Conservation (phyloP, 2,329 filamentous ascomycete species). For the Diaporthe sp. region DNA sequence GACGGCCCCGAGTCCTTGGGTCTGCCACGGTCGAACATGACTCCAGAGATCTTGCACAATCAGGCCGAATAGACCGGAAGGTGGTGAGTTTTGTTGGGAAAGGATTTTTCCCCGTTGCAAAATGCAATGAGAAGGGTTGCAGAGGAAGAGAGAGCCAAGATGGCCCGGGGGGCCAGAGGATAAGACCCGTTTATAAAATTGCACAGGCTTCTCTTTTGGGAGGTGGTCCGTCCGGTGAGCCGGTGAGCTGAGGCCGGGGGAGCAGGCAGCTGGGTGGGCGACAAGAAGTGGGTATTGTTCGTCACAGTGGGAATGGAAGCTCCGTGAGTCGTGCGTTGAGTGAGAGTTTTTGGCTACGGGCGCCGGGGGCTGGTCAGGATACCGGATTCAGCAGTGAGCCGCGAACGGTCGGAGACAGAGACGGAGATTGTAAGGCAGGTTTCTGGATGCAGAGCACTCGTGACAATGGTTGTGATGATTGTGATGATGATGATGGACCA, state of each 20-base stretch:
- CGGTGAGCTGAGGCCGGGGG: conserved; percentile 15
- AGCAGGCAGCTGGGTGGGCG: conserved; percentile 28
- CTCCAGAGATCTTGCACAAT: conserved; percentile 40
- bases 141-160: conserved; percentile 26
- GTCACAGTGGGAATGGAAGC: conserved; percentile 28
- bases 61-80: conserved; percentile 39
- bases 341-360: conserved; percentile 6
- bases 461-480: background rate
- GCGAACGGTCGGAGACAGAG: conserved; percentile 12
- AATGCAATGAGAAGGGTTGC: conserved; percentile 39
- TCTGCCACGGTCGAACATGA: conserved; percentile 50
- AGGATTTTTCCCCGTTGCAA: conserved; percentile 38
- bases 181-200: conserved; percentile 40
- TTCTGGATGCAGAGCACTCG: conserved; percentile 1
- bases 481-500: background rate
- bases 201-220: conserved; percentile 28
- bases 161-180: conserved; percentile 24
- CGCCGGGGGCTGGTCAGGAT: conserved; percentile 28
- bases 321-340: conserved; percentile 24
- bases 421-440: conserved; percentile 28
- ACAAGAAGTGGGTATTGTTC: conserved; percentile 26
- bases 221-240: conserved; percentile 30
- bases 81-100: conserved; percentile 34
- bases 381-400: conserved; percentile 27
- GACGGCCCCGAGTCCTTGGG: conserved; percentile 52